Conservation (phyloP, 257 asterid species). For the Solanum pennellii region DNA sequence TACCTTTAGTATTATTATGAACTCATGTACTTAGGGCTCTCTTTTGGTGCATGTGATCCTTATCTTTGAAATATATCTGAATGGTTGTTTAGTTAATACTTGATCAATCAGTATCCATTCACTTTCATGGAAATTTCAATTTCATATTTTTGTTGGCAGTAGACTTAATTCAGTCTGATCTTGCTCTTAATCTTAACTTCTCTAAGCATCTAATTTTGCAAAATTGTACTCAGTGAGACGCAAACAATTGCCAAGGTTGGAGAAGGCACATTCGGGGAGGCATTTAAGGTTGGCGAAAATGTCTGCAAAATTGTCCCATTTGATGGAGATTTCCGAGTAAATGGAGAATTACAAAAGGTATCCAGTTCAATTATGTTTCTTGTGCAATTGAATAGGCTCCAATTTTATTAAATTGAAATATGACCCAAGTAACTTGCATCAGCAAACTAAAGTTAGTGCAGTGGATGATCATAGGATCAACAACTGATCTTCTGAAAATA, state of each 20-base stretch:
- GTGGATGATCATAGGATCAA: background rate
- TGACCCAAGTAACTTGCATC: background rate
- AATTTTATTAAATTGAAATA: background rate
- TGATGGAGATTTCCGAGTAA: constrained; percentile 66
- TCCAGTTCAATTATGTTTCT: background rate
- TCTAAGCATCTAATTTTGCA: background rate
- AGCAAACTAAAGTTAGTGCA: background rate
- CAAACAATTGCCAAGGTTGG: constrained; percentile 62
- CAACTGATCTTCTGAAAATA: background rate
- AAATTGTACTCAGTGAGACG: constrained; percentile 35
- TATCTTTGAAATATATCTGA: background rate
- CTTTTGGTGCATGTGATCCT: background rate
- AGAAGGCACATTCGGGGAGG: constrained; percentile 98
- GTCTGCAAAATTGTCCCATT: constrained; percentile 98
- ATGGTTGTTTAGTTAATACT: background rate
- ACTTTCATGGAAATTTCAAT: background rate
- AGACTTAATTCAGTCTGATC: background rate
- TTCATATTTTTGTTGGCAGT: background rate
- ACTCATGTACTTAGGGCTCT: background rate
- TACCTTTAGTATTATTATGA: background rate
- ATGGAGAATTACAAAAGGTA: constrained; percentile 95
- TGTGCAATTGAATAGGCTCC: background rate
- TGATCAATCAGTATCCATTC: background rate
- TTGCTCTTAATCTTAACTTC: background rate
- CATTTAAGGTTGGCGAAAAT: constrained; percentile 64